Conservation (phyloP, 345 rosid genomes). For the Geranium rotundifolium region DNA sequence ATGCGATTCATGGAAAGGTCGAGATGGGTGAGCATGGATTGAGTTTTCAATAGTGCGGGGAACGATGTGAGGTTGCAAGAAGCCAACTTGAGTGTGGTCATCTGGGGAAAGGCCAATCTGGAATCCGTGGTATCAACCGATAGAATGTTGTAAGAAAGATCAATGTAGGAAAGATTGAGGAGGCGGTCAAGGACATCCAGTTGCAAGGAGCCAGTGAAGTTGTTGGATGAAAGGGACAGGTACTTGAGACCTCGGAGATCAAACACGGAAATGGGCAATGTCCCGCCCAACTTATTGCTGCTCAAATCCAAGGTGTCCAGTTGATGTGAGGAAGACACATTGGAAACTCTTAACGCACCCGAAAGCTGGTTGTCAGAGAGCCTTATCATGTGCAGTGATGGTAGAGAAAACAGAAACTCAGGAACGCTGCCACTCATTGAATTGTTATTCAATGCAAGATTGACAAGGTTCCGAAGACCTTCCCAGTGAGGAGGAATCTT, state of each 20-base stretch:
- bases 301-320: constrained; percentile 32
- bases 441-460: constrained; percentile 17
- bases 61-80: constrained; percentile 26
- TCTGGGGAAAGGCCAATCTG: background rate
- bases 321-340: background rate
- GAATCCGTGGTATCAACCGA: background rate
- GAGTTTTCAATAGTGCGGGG: constrained; percentile 24
- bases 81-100: constrained; percentile 27
- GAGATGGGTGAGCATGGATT: background rate
- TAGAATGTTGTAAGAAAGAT: constrained; percentile 34
- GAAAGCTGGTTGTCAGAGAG: constrained; percentile 21
- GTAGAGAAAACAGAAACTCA: constrained; percentile 8
- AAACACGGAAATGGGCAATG: constrained; percentile 8
- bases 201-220: constrained; percentile 21
- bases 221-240: constrained; percentile 35
- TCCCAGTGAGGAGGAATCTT: constrained; percentile 17
- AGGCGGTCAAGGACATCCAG: constrained; percentile 17
- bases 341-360: constrained; percentile 2
- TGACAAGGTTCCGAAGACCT: constrained; percentile 13
- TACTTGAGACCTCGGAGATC: constrained; percentile 12
- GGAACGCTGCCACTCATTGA: constrained; percentile 22
- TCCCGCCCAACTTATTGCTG: constrained; percentile 28
- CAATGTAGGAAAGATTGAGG: constrained; percentile 21
- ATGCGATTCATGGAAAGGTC: constrained; percentile 44
- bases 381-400: constrained; percentile 6